phyloP scores from a whole-genome alignment of 1,284 basidiomycete species.

The Ustilago hordei region DNA sequence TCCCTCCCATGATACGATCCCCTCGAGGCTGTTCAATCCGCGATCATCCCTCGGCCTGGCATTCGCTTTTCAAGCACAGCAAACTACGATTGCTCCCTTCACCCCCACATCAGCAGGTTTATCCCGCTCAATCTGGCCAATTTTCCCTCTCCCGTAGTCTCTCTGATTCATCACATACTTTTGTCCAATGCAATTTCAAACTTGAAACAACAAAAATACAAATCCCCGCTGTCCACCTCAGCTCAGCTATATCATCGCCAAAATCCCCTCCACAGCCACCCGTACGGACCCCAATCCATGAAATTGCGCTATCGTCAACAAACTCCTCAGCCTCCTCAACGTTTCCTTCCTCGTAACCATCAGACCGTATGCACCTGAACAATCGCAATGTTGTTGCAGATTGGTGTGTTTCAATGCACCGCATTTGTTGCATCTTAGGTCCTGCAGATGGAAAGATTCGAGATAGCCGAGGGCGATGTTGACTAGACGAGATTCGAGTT shows the following conservation, averaged over 20 bases:
- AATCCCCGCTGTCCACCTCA: background rate
- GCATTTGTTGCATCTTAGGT: constrained; percentile 83
- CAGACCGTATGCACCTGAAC: constrained; percentile 75
- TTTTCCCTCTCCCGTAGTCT: no score
- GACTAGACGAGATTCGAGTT: constrained; percentile 88
- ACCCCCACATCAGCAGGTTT: no score
- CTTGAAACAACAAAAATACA: background rate
- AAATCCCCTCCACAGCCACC: constrained; percentile 18
- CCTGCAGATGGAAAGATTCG: constrained; percentile 85
- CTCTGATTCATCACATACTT: no score
- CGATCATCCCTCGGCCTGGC: no score
- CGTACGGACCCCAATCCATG: constrained; percentile 34
- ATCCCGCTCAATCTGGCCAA: no score
- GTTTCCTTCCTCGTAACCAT: constrained; percentile 59
- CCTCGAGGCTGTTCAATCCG: no score
- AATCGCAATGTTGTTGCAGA: constrained; percentile 84
- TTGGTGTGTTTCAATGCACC: constrained; percentile 88
- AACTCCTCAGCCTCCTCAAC: constrained; percentile 42
- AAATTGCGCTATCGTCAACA: constrained; percentile 54
- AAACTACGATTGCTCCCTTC: no score
- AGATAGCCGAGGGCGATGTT: constrained; percentile 80
- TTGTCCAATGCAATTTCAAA: background rate
- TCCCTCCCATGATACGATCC: no score
- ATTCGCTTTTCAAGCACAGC: no score
- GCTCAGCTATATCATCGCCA: constrained; percentile 24